Conservation (phyloP, 1,284 basidiomycete species). For the Athelia sp. region DNA sequence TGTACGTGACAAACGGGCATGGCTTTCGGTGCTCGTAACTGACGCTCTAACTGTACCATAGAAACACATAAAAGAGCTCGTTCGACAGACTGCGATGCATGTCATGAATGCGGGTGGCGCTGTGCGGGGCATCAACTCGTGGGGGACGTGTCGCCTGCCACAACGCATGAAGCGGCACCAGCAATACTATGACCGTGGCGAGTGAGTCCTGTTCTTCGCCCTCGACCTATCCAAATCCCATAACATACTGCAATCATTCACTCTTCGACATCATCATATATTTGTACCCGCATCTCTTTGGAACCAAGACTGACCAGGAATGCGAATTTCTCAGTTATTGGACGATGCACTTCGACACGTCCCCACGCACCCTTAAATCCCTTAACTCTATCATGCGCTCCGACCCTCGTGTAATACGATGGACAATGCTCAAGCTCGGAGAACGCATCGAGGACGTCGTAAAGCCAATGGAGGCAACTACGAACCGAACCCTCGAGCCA, state of each 20-base stretch:
- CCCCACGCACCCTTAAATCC: slow-evolving; percentile 61
- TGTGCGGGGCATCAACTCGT: slow-evolving; percentile 72
- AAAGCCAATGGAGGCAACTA: slow-evolving; percentile 6
- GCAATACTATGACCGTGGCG: slow-evolving; percentile 60
- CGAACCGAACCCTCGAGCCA: background rate
- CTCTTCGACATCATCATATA: background rate
- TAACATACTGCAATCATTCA: background rate
- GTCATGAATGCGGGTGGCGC: slow-evolving; percentile 78
- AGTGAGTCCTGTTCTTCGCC: slow-evolving; percentile 50
- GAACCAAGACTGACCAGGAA: background rate
- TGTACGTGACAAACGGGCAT: slow-evolving; percentile 36
- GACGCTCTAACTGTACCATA: slow-evolving; percentile 25
- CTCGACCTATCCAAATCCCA: background rate
- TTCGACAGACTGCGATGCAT: slow-evolving; percentile 67
- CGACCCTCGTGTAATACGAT: slow-evolving; percentile 80
- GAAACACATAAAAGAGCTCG: slow-evolving; percentile 75
- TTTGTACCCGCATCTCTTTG: slow-evolving; percentile 2
- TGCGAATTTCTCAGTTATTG: slow-evolving; percentile 64
- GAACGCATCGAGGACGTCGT: slow-evolving; percentile 69
- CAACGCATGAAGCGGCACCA: slow-evolving; percentile 74
- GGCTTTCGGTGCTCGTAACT: background rate
- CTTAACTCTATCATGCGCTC: slow-evolving; percentile 65
- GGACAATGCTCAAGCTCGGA: slow-evolving; percentile 78
- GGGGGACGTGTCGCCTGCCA: slow-evolving; percentile 71
- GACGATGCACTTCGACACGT: slow-evolving; percentile 86